Percentiles rank a stretch among this genome's conserved stretches.
Evolutionary conservation across 148 eudicot genomes (phyloP).

Genomic region (Chenopodium formosanum): DNA sequence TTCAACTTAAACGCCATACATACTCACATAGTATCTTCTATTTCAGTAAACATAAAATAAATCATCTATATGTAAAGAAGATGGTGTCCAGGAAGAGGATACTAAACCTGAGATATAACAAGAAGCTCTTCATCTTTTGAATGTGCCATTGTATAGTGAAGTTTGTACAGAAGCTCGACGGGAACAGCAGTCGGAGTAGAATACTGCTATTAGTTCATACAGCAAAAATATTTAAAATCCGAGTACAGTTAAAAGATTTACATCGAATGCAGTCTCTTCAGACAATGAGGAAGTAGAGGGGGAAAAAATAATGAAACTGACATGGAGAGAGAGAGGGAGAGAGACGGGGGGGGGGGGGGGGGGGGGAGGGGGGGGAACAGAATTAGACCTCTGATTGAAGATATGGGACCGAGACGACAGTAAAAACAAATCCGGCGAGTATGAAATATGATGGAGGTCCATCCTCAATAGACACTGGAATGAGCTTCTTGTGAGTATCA

Average conservation of each 20-base stretch:
- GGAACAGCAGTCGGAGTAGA: constrained; percentile 77
- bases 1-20: not conserved
- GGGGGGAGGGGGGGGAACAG: not conserved
- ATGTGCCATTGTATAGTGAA: constrained; percentile 66
- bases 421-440: constrained; percentile 78
- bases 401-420: constrained; percentile 85
- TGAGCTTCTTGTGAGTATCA: constrained; percentile 51
- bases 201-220: constrained; percentile 44
- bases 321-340: not conserved
- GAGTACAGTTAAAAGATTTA: not conserved
- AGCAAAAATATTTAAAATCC: not conserved
- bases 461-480: constrained; percentile 72
- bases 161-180: constrained; percentile 78
- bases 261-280: not conserved
- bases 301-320: not conserved
- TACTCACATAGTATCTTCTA: not conserved
- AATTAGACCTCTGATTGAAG: constrained; percentile 72
- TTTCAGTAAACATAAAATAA: not conserved
- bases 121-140: constrained; percentile 77
- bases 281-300: not conserved
- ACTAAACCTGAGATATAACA: constrained; percentile 67
- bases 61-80: no score
- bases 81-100: not conserved
- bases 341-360: no score
- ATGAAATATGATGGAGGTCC: constrained; percentile 86